These are phyloP conservation scores for Podospora pseudocomata DNA, from an alignment of 495 filamentous ascomycete genomes.

Conservation along the genomic window DNA sequence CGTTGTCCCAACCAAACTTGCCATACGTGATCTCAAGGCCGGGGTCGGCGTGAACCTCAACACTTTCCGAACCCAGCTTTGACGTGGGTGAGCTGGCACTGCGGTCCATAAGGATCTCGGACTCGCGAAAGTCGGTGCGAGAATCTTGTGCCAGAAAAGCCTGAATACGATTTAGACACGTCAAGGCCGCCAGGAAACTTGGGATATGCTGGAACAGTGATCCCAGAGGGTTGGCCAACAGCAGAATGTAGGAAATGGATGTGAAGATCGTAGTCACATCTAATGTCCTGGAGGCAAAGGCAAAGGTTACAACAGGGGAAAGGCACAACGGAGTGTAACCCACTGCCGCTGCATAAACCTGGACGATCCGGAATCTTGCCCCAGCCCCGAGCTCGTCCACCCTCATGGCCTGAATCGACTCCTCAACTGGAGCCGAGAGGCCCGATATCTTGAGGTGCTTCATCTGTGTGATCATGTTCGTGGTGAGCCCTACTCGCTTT, in stretches of 20 bases:
- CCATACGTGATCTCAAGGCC: constrained; percentile 17
- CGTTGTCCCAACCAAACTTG: constrained; percentile 44
- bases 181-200: constrained; percentile 49
- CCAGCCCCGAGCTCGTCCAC: constrained; percentile 41
- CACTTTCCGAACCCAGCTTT: constrained; percentile 11
- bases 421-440: constrained; percentile 29
- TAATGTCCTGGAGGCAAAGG: constrained; percentile 40
- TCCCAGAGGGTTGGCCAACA: constrained; percentile 55
- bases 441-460: constrained; percentile 49
- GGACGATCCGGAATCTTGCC: constrained; percentile 29
- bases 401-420: constrained; percentile 40
- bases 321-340: constrained; percentile 50
- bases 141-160: constrained; percentile 19
- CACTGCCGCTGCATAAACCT: constrained; percentile 26
- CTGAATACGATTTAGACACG: constrained; percentile 59
- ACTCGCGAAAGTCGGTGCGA: constrained; percentile 24
- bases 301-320: constrained; percentile 42
- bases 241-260: constrained; percentile 58
- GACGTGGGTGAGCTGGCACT: not conserved
- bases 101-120: not conserved
- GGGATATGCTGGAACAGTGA: constrained; percentile 57
- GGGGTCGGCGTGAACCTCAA: not conserved
- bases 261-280: constrained; percentile 55
- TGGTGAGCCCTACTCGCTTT: constrained; percentile 39
- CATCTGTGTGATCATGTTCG: constrained; percentile 44